Evolutionary conservation across 1,284 basidiomycete species (phyloP).

Genomic region (Sphagnurus paluster): DNA sequence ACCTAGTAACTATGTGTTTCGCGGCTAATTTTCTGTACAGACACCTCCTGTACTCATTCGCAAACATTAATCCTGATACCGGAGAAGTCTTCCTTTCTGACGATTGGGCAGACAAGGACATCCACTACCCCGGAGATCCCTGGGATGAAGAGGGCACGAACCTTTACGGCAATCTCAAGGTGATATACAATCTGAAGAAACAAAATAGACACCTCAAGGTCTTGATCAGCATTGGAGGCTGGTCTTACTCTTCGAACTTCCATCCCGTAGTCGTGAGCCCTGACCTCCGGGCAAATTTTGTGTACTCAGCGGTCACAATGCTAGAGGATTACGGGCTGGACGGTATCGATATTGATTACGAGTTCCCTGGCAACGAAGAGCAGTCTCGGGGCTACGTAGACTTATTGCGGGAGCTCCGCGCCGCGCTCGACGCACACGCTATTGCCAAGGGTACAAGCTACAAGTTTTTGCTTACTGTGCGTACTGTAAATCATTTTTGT

Average conservation of each 20-base stretch:
- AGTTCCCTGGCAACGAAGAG: conserved; percentile 73
- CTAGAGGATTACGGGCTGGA: conserved; percentile 82
- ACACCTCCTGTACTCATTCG: conserved; percentile 88
- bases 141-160: conserved; percentile 88
- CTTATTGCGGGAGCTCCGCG: conserved; percentile 69
- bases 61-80: conserved; percentile 77
- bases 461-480: conserved; percentile 74
- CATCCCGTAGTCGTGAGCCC: conserved; percentile 74
- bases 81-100: conserved; percentile 91
- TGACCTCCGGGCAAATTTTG: conserved; percentile 71
- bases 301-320: conserved; percentile 73
- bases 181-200: conserved; percentile 89
- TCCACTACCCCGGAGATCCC: conserved; percentile 77
- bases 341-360: conserved; percentile 82
- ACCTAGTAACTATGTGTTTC: neutral
- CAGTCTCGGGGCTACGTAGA: conserved; percentile 76
- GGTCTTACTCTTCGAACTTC: conserved; percentile 84
- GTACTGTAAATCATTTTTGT: conserved; percentile 2
- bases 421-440: conserved; percentile 69
- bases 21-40: conserved; percentile 32
- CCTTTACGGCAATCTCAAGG: conserved; percentile 94
- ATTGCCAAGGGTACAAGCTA: conserved; percentile 56
- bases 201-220: conserved; percentile 83
- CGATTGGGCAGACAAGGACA: conserved; percentile 91
- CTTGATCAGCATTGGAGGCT: conserved; percentile 87